Conservation (phyloP, 805 yeast species). For the Millerozyma acaciae region DNA sequence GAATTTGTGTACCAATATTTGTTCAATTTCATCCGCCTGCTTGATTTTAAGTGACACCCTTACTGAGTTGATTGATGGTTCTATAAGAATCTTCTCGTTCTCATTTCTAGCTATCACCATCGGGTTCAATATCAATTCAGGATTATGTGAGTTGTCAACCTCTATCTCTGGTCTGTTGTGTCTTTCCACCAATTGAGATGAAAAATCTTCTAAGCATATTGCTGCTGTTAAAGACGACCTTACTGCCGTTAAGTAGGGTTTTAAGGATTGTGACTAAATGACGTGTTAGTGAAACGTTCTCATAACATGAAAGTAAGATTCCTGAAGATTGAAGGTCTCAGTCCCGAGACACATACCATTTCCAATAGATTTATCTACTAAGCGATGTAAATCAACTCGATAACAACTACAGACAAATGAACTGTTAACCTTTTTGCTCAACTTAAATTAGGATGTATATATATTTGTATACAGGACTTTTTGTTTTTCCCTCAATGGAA, state of each 20-base stretch:
- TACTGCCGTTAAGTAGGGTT: slow-evolving; percentile 92
- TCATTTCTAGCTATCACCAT: slow-evolving; percentile 90
- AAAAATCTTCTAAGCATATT: slow-evolving; percentile 84
- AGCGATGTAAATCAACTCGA: background rate
- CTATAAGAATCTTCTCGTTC: slow-evolving; percentile 87
- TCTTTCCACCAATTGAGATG: slow-evolving; percentile 93
- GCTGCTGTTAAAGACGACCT: slow-evolving; percentile 93
- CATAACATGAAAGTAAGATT: no score
- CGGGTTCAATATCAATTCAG: slow-evolving; percentile 82
- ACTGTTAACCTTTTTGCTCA: no score
- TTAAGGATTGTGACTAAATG: slow-evolving; percentile 88
- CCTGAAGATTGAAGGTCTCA: no score
- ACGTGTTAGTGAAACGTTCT: no score
- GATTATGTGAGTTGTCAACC: slow-evolving; percentile 64
- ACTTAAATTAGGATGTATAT: no score
- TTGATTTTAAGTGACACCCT: slow-evolving; percentile 89
- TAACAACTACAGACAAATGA: no score
- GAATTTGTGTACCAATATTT: slow-evolving; percentile 89
- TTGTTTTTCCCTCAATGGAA: no score
- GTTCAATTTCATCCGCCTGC: slow-evolving; percentile 97
- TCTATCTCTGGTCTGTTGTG: slow-evolving; percentile 97
- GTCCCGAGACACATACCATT: no score
- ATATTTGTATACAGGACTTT: no score
- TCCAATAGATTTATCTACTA: no score
- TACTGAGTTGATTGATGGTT: slow-evolving; percentile 89